A percentile compares a stretch with the other conserved stretches of the same genome.
Evolutionary conservation across 192 early-diverging fungal genomes (phyloP).

Genomic region (Piromyces sp.): DNA sequence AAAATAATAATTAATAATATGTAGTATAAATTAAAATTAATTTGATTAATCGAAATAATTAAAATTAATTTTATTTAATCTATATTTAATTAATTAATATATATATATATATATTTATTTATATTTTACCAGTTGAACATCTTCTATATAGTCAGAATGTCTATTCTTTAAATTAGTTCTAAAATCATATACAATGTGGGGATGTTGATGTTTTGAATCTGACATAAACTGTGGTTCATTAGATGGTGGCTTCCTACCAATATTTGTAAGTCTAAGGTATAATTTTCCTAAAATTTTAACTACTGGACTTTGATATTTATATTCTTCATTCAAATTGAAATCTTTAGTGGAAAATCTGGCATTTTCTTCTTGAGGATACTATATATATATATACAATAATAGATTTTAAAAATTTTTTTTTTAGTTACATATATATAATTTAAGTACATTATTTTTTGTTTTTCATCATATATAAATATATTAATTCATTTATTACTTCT

Average conservation of each 20-base stretch:
- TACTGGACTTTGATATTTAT: not conserved
- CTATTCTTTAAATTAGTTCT: not conserved
- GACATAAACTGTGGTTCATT: not conserved
- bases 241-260: not conserved
- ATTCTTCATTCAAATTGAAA: not conserved
- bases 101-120: too few relatives aligned
- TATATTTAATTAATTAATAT: too few relatives aligned
- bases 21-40: too few relatives aligned
- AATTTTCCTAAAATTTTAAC: not conserved
- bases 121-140: not conserved
- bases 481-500: not conserved
- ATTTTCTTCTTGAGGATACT: not conserved
- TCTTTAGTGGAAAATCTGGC: not conserved
- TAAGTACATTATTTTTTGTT: too few relatives aligned
- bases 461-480: too few relatives aligned
- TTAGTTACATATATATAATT: too few relatives aligned
- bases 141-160: not conserved
- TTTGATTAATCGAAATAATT: too few relatives aligned
- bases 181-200: not conserved
- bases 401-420: too few relatives aligned
- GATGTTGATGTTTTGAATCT: not conserved
- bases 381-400: too few relatives aligned
- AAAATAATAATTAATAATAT: too few relatives aligned
- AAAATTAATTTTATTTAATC: too few relatives aligned
- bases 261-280: not conserved